Evolutionary conservation across 2,329 filamentous ascomycete species (phyloP).

Genomic region (Neoascochyta sp.): DNA sequence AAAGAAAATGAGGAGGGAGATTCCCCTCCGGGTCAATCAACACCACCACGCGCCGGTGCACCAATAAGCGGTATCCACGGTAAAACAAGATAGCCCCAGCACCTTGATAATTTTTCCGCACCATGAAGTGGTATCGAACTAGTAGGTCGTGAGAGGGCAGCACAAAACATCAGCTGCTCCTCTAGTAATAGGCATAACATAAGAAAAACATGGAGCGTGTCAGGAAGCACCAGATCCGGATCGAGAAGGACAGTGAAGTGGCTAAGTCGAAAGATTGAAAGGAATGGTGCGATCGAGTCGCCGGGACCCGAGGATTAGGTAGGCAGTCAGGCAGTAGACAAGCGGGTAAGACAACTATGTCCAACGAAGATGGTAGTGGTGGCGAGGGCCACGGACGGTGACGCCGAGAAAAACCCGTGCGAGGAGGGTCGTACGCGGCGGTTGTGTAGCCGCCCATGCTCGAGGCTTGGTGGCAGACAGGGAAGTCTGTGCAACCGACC

Average conservation of each 20-base stretch:
- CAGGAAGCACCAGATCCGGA: slow-evolving; percentile 10
- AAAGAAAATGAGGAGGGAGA: too few relatives aligned
- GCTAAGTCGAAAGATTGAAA: slow-evolving; percentile 18
- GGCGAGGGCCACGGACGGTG: slow-evolving; percentile 14
- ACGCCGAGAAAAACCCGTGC: slow-evolving; percentile 19
- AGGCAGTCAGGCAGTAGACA: slow-evolving; percentile 12
- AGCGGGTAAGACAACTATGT: slow-evolving; percentile 3
- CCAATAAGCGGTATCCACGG: slow-evolving; percentile 25
- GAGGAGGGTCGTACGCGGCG: slow-evolving; percentile 18
- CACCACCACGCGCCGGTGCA: slow-evolving; percentile 23
- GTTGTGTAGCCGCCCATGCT: slow-evolving; percentile 25
- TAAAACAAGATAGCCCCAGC: slow-evolving; percentile 14
- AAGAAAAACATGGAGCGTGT: slow-evolving; percentile 14
- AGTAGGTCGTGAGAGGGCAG: slow-evolving; percentile 26
- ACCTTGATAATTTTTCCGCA: slow-evolving; percentile 26
- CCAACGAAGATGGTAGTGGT: slow-evolving; percentile 8
- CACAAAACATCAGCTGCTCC: slow-evolving; percentile 21
- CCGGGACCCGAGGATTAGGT: slow-evolving; percentile 34
- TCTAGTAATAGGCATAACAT: slow-evolving; percentile 23
- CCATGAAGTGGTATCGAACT: slow-evolving; percentile 18
- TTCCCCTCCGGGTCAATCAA: too few relatives aligned
- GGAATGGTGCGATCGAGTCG: slow-evolving; percentile 32
- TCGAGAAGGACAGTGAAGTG: slow-evolving; percentile 8
- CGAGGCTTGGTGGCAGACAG: slow-evolving; percentile 13
- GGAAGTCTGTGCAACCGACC: slow-evolving; percentile 16